Base-by-base conservation (phyloP, 371 early-diverging fungal genomes). In the Mortierella sp. region DNA sequence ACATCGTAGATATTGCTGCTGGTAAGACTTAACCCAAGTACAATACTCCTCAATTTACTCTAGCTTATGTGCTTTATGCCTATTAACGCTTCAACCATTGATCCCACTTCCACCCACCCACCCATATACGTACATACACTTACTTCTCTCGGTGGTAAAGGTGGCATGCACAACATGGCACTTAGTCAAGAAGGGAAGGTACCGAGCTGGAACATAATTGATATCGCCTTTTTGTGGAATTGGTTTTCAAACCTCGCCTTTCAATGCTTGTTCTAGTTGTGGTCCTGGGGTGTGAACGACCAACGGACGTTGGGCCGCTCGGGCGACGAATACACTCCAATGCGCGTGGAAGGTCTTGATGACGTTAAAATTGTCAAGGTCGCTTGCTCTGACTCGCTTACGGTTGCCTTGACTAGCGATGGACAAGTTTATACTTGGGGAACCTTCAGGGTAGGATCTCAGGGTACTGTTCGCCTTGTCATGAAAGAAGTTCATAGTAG, bases 231-330 rank as follows among this genome's bases (percentile, higher is more conserved):
- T 45, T 13, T 15, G n/a, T 50, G 7, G 50, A 50, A 50, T n/a
- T 16, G 16, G n/a, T 50, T 50, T n/a, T n/a, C 7, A 50, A 50
- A 47, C 22, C 24, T 22, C 28, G 19, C 58, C 36, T 50, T n/a
- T n/a, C 7, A 50, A 50, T 28, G 11, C 24, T 22, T n/a, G 15
- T 47, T 13, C 7, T 80, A 91, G 88, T 76, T 95, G 33, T 94
- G 88, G 86, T 92, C 97, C 50, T 99, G 99, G 99, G 99, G 99
- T 3, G 97, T 98, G 88, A 99, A 99, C 84, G 99, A 99, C 86
- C 97, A 99, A 84, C 87, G 90, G 69, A 97, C 98, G 16, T 89
- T 99, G 21, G 99, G 99, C 74, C 90, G 97, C 41, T 83, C 74
- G 0, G 96, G 95, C 10, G 94, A 95, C 45, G 98, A 97, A 75